A percentile compares a stretch with the other conserved stretches of the same genome.
Conservation (phyloP, 2,329 filamentous ascomycete species). For the Colletotrichum sansevieriae region DNA sequence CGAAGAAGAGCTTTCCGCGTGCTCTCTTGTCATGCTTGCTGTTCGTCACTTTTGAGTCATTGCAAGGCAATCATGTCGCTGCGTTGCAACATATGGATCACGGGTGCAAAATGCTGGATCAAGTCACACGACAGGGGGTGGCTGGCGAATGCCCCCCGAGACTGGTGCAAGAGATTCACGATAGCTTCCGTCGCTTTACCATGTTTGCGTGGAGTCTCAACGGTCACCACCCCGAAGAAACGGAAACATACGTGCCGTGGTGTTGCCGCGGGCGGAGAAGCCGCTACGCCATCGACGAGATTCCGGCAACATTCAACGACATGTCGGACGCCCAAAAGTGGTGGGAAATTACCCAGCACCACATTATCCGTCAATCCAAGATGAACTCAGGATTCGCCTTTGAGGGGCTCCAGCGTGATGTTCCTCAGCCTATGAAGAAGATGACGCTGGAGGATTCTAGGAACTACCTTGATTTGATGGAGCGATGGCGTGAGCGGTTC, state of each 20-base stretch:
- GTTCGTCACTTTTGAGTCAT: slow-evolving; percentile 57
- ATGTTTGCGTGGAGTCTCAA: slow-evolving; percentile 24
- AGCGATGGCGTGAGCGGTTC: slow-evolving; percentile 4
- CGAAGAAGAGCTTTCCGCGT: slow-evolving; percentile 50
- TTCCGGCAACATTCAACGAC: slow-evolving; percentile 13
- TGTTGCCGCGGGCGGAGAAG: slow-evolving; percentile 28
- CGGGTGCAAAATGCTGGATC: slow-evolving; percentile 43
- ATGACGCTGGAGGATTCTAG: not conserved
- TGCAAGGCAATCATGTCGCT: slow-evolving; percentile 54
- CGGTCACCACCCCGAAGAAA: slow-evolving; percentile 21
- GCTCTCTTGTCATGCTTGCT: slow-evolving; percentile 55
- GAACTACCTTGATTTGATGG: slow-evolving; percentile 40
- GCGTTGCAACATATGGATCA: slow-evolving; percentile 56
- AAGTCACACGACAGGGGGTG: slow-evolving; percentile 8
- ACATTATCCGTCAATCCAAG: slow-evolving; percentile 14
- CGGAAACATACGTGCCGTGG: slow-evolving; percentile 24
- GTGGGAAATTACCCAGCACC: slow-evolving; percentile 32
- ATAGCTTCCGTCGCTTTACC: slow-evolving; percentile 26
- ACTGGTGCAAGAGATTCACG: slow-evolving; percentile 22
- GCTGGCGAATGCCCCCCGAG: slow-evolving; percentile 15
- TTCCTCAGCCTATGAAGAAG: not conserved
- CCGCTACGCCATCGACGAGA: slow-evolving; percentile 33
- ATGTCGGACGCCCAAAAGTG: slow-evolving; percentile 16
- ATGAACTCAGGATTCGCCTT: slow-evolving; percentile 20
- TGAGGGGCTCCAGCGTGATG: slow-evolving; percentile 36